phyloP scores from a whole-genome alignment of 108 stramenopile species.

The Fragilariopsis cylindrus region DNA sequence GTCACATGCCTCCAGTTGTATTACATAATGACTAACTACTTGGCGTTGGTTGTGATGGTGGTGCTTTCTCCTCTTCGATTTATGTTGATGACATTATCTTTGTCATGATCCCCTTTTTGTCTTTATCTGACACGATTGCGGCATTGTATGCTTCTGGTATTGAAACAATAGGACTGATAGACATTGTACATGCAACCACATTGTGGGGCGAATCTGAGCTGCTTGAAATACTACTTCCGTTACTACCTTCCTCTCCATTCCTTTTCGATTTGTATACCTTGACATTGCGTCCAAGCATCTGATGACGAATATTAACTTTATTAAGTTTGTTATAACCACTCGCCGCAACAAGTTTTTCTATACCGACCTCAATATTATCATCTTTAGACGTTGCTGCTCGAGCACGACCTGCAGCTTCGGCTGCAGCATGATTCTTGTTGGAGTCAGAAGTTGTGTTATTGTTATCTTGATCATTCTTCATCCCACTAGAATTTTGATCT shows the following conservation, averaged over 20 bases:
- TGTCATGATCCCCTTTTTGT: constrained; percentile 7
- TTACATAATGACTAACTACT: constrained; percentile 59
- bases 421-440: constrained; percentile 29
- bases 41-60: constrained; percentile 19
- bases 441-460: background rate
- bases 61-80: constrained; percentile 47
- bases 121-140: constrained; percentile 25
- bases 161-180: constrained; percentile 54
- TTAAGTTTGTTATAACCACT: constrained; percentile 56
- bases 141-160: constrained; percentile 21
- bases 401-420: constrained; percentile 34
- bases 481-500: constrained; percentile 8
- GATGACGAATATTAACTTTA: constrained; percentile 35
- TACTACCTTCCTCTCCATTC: constrained; percentile 34
- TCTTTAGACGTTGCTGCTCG: constrained; percentile 28
- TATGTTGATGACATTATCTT: constrained; percentile 22
- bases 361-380: constrained; percentile 13
- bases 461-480: background rate
- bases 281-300: constrained; percentile 35
- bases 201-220: constrained; percentile 25
- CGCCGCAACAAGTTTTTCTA: constrained; percentile 60
- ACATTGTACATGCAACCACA: constrained; percentile 42
- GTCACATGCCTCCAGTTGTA: constrained; percentile 51
- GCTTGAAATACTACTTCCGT: constrained; percentile 40
- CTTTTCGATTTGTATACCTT: constrained; percentile 33